Percentiles rank a stretch among this genome's conserved stretches.
Evolutionary conservation across 2,329 filamentous ascomycete genomes (phyloP).

Genomic region (Sporothrix euskadiensis): DNA sequence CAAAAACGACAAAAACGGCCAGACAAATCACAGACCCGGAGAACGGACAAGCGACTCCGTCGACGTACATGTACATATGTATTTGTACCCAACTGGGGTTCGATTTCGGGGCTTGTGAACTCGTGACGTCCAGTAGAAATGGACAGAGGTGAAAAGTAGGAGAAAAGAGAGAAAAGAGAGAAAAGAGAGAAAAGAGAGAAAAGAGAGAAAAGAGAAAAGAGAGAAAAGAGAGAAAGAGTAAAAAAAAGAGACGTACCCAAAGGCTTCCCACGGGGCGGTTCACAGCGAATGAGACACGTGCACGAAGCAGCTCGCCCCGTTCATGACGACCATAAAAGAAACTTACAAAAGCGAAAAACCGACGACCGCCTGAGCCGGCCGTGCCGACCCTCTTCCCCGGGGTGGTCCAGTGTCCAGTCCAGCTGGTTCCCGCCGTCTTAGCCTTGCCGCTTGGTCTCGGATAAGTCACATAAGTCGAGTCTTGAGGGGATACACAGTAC

Average conservation of each 20-base stretch:
- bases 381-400: conserved; percentile 27
- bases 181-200: not conserved
- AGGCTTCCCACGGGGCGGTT: not conserved
- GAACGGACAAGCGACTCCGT: not conserved
- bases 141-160: not conserved
- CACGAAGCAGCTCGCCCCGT: not conserved
- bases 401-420: not conserved
- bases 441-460: not conserved
- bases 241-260: not conserved
- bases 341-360: not conserved
- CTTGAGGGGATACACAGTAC: not conserved
- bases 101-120: not conserved
- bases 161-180: not conserved
- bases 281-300: conserved; percentile 10
- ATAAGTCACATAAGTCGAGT: not conserved
- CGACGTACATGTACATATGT: conserved; percentile 24
- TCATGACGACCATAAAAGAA: not conserved
- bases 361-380: conserved; percentile 22
- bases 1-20: not conserved
- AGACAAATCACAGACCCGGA: not conserved
- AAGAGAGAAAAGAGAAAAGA: not conserved
- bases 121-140: not conserved
- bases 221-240: not conserved
- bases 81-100: conserved; percentile 25
- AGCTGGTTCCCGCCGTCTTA: not conserved